Conservation (phyloP, 495 filamentous ascomycete genomes). For the Annulohypoxylon stygium region DNA sequence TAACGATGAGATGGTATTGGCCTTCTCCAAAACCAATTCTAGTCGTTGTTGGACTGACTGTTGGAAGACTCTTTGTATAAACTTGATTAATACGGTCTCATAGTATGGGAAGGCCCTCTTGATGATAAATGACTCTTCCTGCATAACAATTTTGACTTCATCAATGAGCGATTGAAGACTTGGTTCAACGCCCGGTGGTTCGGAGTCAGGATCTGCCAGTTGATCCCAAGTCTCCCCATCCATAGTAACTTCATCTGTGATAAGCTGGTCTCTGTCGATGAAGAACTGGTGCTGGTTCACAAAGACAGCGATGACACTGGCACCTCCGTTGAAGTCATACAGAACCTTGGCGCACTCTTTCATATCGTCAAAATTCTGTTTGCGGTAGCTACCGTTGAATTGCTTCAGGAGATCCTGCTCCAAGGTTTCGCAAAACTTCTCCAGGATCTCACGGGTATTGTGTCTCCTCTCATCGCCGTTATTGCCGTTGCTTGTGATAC, state of each 20-base stretch:
- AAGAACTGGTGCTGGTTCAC: conserved; percentile 99
- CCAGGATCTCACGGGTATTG: conserved; percentile 90
- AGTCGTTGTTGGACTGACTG: conserved; percentile 96
- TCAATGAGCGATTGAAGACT: conserved; percentile 92
- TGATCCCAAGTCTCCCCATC: conserved; percentile 90
- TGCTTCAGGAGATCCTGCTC: conserved; percentile 96
- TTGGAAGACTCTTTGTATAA: conserved; percentile 95
- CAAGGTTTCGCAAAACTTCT: conserved; percentile 95
- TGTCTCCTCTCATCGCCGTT: conserved; percentile 56
- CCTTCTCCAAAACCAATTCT: conserved; percentile 96
- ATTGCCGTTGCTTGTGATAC: conserved; percentile 65
- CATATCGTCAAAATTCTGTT: conserved; percentile 97
- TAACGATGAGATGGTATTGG: conserved; percentile 87
- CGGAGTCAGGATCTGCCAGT: conserved; percentile 92
- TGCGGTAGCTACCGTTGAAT: conserved; percentile 95
- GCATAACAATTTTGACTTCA: conserved; percentile 94
- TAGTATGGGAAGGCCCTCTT: conserved; percentile 95
- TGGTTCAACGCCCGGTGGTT: conserved; percentile 89
- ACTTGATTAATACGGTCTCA: conserved; percentile 90
- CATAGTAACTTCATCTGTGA: conserved; percentile 87
- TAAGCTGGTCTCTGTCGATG: conserved; percentile 89
- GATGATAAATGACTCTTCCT: conserved; percentile 96
- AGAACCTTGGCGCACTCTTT: conserved; percentile 92
- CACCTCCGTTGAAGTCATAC: conserved; percentile 94
- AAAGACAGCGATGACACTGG: conserved; percentile 92